Base-by-base conservation (phyloP, 2,329 filamentous ascomycete species). In the Passalora sequoiae region DNA sequence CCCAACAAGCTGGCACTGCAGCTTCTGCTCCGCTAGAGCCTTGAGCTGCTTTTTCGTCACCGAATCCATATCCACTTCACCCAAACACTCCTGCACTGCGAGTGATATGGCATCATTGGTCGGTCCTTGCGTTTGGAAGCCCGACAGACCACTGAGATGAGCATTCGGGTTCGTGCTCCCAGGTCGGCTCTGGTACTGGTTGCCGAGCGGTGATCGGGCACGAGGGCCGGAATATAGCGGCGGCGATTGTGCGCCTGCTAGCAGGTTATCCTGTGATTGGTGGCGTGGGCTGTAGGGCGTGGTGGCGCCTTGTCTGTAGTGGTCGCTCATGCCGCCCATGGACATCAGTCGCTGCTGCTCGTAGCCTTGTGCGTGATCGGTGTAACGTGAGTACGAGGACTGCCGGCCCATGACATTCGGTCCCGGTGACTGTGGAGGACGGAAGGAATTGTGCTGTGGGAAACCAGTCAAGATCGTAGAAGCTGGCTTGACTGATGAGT, bases 11-110 rank as follows among this genome's bases (percentile, higher is more conserved):
- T 95, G 89, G 4, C 86, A 91, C 70, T 96, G 91, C 50, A 98
- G 69, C 59, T 89, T 80, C 71, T 96, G 89, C 70, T 98, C 92
- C 9, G 95, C 89, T 32, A 97, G 76, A 3, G 86, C 89, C 65
- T 71, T 71, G 63, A 80, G 70, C 70, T 97, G 91, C 72, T 98
- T 98, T 81, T 97, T 98, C 5, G 92, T 98, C 36, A 97, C 87
- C n/a, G 78, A 91, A 64, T 98, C 92, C 30, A 98, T 74, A 65
- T 98, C 91, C 1, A 96, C 89, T 60, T 96, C 91, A 12, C 75
- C 70, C 50, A 98, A 73, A 57, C 92, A 92, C 38, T 76, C 73
- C 59, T 88, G 84, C 50, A 97, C 91, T 1, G 86, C 85, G 49
- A 94, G 86, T 13, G 87, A 76, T 53, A 98, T 96, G 48, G 80